Evolutionary conservation across 129 eudicot genomes (phyloP).

Genomic region (Flaveria linearis): DNA sequence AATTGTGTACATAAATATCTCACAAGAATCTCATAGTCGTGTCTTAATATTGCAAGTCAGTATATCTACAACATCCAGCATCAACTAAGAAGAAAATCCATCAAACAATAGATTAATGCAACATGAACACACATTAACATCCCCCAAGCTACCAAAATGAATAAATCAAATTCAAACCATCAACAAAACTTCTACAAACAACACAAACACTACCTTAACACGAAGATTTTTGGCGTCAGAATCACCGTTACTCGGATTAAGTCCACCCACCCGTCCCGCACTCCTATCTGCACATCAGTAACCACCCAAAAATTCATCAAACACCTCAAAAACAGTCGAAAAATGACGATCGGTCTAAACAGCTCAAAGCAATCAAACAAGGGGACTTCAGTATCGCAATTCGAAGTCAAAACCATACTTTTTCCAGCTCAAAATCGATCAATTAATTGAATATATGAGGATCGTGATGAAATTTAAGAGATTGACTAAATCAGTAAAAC

Average conservation of each 20-base stretch:
- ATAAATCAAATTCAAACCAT: neutral
- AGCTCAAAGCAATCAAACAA: neutral
- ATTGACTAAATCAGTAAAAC: slow-evolving; percentile 8
- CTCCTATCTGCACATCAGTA: slow-evolving; percentile 53
- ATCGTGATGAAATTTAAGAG: neutral
- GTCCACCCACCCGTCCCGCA: slow-evolving; percentile 60
- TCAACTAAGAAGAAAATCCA: neutral
- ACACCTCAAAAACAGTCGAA: neutral
- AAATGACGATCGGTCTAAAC: neutral
- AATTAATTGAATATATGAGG: neutral
- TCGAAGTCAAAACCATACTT: too few relatives aligned
- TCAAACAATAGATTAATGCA: neutral
- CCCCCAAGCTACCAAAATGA: neutral
- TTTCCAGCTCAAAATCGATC: neutral
- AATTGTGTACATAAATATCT: neutral
- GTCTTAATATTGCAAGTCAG: neutral
- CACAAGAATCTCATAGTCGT: neutral
- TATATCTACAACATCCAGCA: neutral
- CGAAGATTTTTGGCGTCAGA: slow-evolving; percentile 73
- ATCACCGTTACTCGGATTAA: slow-evolving; percentile 51
- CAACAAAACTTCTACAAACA: neutral
- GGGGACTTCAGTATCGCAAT: too few relatives aligned
- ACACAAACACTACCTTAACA: slow-evolving; percentile 58
- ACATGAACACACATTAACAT: slow-evolving; percentile 18
- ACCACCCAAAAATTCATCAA: slow-evolving; percentile 1